Evolutionary conservation across 2,329 filamentous ascomycete species (phyloP).

Genomic region (Calonectria naviculata): DNA sequence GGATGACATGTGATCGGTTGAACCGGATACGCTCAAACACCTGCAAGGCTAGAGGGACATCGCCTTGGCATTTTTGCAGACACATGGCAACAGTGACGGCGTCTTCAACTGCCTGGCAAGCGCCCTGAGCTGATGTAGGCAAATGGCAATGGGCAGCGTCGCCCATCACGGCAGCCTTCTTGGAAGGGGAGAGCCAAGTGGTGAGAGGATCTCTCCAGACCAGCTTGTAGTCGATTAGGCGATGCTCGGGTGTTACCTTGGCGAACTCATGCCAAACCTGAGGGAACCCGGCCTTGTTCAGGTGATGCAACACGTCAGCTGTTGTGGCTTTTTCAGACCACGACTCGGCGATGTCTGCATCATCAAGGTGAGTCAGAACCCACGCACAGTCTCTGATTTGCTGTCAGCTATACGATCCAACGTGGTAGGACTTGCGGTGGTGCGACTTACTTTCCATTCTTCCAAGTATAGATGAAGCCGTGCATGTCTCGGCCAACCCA

Average conservation of each 20-base stretch:
- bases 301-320: neutral
- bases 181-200: slow-evolving; percentile 3
- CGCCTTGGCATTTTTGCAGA: neutral
- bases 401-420: neutral
- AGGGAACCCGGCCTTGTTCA: slow-evolving; percentile 10
- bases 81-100: slow-evolving; percentile 1
- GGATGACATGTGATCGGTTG: slow-evolving; percentile 16
- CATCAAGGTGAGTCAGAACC: neutral
- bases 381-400: neutral
- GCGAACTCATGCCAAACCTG: slow-evolving; percentile 4
- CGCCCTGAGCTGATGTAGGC: slow-evolving; percentile 13
- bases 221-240: slow-evolving; percentile 12
- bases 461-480: slow-evolving; percentile 13
- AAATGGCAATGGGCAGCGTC: slow-evolving; percentile 17
- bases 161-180: neutral
- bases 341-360: slow-evolving; percentile 9
- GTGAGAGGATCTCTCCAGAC: slow-evolving; percentile 16
- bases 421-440: no score
- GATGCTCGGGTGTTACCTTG: neutral
- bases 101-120: slow-evolving; percentile 11
- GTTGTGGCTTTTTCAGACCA: neutral
- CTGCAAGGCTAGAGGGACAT: slow-evolving; percentile 14
- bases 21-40: slow-evolving; percentile 16
- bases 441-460: neutral
- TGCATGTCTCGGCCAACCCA: slow-evolving; percentile 18